Evolutionary conservation across 1,139 yeast species (phyloP).

Genomic region (Yamadazyma diospyri): DNA sequence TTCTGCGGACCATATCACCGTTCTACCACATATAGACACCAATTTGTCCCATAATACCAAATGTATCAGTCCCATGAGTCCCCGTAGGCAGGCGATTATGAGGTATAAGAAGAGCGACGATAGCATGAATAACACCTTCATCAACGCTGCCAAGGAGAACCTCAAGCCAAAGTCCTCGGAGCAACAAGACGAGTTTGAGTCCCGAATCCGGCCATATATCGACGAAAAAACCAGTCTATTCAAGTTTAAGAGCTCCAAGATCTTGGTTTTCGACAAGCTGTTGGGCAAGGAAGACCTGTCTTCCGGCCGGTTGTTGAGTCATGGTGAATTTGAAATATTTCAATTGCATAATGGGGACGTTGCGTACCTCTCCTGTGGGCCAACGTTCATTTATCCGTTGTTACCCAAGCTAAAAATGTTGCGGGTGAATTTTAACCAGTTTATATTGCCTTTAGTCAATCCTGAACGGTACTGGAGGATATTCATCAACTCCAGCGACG

Average conservation of each 20-base stretch:
- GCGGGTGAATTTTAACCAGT: conserved; percentile 50
- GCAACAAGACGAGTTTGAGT: background rate
- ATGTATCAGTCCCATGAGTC: too few species aligned
- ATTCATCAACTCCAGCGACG: conserved; percentile 39
- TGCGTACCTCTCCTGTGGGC: conserved; percentile 60
- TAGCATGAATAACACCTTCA: conserved; percentile 16
- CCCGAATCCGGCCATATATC: conserved; percentile 16
- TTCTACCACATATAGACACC: too few species aligned
- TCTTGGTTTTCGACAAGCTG: conserved; percentile 43
- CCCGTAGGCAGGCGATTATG: conserved; percentile 40
- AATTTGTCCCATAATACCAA: too few species aligned
- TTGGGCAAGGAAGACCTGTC: conserved; percentile 16
- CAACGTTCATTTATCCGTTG: conserved; percentile 56
- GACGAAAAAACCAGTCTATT: conserved; percentile 41
- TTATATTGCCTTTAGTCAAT: conserved; percentile 61
- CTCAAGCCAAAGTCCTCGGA: conserved; percentile 10
- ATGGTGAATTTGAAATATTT: conserved; percentile 63
- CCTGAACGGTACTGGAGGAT: conserved; percentile 76
- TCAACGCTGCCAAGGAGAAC: conserved; percentile 29
- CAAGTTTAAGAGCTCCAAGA: conserved; percentile 33
- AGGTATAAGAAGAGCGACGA: conserved; percentile 35
- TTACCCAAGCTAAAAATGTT: conserved; percentile 58
- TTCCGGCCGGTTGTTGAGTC: conserved; percentile 51
- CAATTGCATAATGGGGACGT: conserved; percentile 62
- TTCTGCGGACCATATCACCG: too few species aligned